Percentiles rank a stretch among this genome's conserved stretches.
Conservation (phyloP, 208 protist genomes). For the Crithidia mellificae region DNA sequence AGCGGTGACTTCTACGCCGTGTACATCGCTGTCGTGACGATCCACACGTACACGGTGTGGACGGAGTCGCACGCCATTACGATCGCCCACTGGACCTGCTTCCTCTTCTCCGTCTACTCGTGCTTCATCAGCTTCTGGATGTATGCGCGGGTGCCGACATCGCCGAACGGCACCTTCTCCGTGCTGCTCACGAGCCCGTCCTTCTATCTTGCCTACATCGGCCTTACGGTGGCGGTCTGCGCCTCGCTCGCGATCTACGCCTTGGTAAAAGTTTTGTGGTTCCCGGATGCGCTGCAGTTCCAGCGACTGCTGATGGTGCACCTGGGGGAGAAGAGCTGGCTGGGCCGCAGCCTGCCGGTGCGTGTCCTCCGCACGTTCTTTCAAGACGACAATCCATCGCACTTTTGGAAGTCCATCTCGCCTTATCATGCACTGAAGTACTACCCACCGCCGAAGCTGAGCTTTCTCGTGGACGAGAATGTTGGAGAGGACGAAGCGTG, state of each 20-base stretch:
- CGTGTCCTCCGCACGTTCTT: conserved; percentile 41
- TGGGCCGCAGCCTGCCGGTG: conserved; percentile 12
- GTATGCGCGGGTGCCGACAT: conserved; percentile 28
- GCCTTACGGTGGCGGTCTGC: conserved; percentile 39
- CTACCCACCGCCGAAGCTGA: conserved; percentile 23
- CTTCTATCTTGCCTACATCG: conserved; percentile 68
- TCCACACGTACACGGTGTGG: conserved; percentile 81
- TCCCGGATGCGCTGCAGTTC: conserved; percentile 67
- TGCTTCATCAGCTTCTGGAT: conserved; percentile 66
- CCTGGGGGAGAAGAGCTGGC: conserved; percentile 19
- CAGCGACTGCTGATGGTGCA: conserved; percentile 41
- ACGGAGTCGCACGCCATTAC: conserved; percentile 86
- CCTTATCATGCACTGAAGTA: conserved; percentile 36
- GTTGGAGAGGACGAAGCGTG: conserved; percentile 3
- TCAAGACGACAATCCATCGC: conserved; percentile 53
- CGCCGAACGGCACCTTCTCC: conserved; percentile 54
- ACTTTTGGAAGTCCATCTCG: conserved; percentile 56
- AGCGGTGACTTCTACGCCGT: conserved; percentile 75
- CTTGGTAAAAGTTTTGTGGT: conserved; percentile 58
- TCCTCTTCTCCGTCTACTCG: conserved; percentile 59
- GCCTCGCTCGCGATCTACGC: conserved; percentile 57
- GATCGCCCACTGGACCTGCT: conserved; percentile 63
- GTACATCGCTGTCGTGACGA: conserved; percentile 80
- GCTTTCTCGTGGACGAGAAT: conserved; percentile 16
- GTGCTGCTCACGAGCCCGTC: conserved; percentile 43